Evolutionary conservation across 768 basidiomycete genomes (phyloP).

Genomic region (Chalciporus piperatus): DNA sequence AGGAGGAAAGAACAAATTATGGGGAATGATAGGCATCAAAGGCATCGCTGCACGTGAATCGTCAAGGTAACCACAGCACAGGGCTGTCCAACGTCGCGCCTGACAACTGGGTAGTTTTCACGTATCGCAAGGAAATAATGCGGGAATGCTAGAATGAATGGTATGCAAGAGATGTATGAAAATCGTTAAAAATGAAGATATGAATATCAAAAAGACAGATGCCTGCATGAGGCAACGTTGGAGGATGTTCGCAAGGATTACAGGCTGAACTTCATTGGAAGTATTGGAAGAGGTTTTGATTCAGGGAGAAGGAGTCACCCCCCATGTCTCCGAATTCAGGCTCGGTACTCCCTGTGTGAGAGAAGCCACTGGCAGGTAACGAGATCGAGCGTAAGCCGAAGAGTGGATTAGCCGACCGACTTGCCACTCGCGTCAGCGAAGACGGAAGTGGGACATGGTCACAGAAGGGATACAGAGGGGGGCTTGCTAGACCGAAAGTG

Average conservation of each 20-base stretch:
- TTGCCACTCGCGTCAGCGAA: constrained; percentile 20
- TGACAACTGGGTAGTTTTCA: constrained; percentile 21
- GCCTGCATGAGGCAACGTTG: constrained; percentile 30
- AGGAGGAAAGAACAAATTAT: background rate
- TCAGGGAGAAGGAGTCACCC: constrained; percentile 38
- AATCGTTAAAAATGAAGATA: constrained; percentile 28
- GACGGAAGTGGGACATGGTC: constrained; percentile 25
- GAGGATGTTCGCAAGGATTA: constrained; percentile 10
- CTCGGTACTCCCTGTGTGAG: constrained; percentile 27
- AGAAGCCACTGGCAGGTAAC: constrained; percentile 35
- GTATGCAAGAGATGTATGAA: constrained; percentile 35
- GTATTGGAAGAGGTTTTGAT: constrained; percentile 49
- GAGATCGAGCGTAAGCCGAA: constrained; percentile 44
- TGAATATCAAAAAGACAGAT: constrained; percentile 26
- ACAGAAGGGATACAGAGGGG: constrained; percentile 38
- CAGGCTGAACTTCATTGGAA: constrained; percentile 36
- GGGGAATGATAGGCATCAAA: constrained; percentile 21
- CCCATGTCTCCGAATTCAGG: constrained; percentile 42
- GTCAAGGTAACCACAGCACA: constrained; percentile 19
- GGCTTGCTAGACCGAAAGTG: constrained; percentile 36
- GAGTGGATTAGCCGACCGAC: constrained; percentile 25
- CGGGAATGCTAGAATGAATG: constrained; percentile 25
- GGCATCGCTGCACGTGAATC: constrained; percentile 26
- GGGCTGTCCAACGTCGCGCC: constrained; percentile 11
- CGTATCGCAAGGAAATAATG: constrained; percentile 18